Conservation (phyloP, 495 filamentous ascomycete species). For the Aspergillus olivimuriae region DNA sequence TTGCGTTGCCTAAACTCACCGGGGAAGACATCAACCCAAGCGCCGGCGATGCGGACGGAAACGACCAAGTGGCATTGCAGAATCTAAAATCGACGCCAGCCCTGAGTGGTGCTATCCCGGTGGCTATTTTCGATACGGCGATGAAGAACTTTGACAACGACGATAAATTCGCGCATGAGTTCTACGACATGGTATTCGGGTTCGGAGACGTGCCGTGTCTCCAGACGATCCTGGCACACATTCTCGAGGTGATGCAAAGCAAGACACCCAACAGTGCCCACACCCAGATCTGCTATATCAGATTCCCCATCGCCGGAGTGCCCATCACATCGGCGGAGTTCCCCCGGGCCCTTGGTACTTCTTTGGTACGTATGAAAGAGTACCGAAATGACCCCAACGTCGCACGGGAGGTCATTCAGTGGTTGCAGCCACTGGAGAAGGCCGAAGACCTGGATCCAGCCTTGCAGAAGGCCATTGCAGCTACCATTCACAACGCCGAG, state of each 20-base stretch:
- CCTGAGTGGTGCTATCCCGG: constrained; percentile 81
- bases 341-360: constrained; percentile 59
- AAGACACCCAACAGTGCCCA: constrained; percentile 50
- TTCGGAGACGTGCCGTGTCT: constrained; percentile 61
- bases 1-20: constrained; percentile 56
- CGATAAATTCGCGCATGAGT: constrained; percentile 57
- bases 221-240: constrained; percentile 65
- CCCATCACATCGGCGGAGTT: constrained; percentile 59
- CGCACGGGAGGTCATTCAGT: constrained; percentile 48
- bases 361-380: constrained; percentile 54
- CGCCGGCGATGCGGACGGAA: constrained; percentile 40
- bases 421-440: constrained; percentile 52
- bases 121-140: constrained; percentile 85
- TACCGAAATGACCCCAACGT: constrained; percentile 31
- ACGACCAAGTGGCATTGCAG: constrained; percentile 47
- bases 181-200: constrained; percentile 70
- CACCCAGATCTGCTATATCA: constrained; percentile 63
- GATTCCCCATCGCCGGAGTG: constrained; percentile 61
- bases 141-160: constrained; percentile 67
- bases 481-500: constrained; percentile 44
- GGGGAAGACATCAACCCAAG: constrained; percentile 61
- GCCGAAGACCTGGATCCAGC: constrained; percentile 57
- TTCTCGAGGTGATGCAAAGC: constrained; percentile 57
- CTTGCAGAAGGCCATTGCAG: constrained; percentile 57
- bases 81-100: constrained; percentile 72